Evolutionary conservation across 176 grass and related monocot species (phyloP).

Genomic region (Raddia distichophylla): DNA sequence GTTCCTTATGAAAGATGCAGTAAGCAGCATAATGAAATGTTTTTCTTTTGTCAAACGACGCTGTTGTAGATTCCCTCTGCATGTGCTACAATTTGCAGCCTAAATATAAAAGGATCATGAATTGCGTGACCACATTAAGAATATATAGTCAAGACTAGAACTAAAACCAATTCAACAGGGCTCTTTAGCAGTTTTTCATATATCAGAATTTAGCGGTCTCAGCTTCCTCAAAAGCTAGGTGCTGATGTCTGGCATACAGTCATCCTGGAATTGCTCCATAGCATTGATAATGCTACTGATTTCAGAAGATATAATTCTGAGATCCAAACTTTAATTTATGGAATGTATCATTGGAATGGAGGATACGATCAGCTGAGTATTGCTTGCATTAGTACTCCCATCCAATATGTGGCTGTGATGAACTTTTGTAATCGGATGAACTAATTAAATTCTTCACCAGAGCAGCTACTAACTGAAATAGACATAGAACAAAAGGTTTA

Average conservation of each 20-base stretch:
- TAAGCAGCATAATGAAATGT: background rate
- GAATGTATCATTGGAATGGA: constrained; percentile 68
- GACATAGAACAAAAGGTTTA: too few species aligned
- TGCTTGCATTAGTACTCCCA: constrained; percentile 19
- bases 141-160: background rate
- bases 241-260: constrained; percentile 36
- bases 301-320: constrained; percentile 66
- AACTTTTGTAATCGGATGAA: too few species aligned
- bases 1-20: background rate
- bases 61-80: background rate
- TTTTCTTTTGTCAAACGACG: background rate
- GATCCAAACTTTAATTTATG: constrained; percentile 60
- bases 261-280: constrained; percentile 41
- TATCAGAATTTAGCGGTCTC: constrained; percentile 48
- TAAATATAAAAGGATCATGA: background rate
- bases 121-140: background rate
- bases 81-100: background rate
- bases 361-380: constrained; percentile 40
- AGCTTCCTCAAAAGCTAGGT: constrained; percentile 44
- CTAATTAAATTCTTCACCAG: too few species aligned
- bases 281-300: constrained; percentile 50
- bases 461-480: too few species aligned
- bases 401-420: constrained; percentile 37
- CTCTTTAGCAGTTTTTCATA: background rate
- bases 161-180: background rate